Evolutionary conservation across 768 basidiomycete species (phyloP).

Genomic region (Pleurotus citrinopileatus): DNA sequence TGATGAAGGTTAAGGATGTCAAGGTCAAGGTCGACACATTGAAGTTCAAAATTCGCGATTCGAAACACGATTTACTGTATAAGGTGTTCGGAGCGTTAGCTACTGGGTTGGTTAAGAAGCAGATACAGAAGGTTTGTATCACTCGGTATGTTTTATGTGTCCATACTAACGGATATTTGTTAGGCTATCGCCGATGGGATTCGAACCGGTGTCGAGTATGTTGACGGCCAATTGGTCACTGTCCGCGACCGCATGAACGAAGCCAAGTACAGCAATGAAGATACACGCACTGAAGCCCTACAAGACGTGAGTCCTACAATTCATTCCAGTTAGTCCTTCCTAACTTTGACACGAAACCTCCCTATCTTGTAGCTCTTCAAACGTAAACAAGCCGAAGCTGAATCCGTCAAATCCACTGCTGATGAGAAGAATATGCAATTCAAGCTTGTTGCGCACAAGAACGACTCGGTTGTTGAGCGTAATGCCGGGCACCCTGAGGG

Average conservation of each 20-base stretch:
- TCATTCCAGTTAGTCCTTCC: neutral
- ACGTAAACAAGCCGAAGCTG: conserved; percentile 43
- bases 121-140: conserved; percentile 37
- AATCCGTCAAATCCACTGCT: conserved; percentile 16
- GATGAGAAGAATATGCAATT: conserved; percentile 51
- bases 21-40: conserved; percentile 81
- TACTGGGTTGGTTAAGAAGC: conserved; percentile 77
- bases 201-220: conserved; percentile 75
- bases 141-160: neutral
- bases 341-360: neutral
- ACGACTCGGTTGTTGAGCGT: conserved; percentile 58
- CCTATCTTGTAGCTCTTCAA: conserved; percentile 44
- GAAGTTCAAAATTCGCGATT: conserved; percentile 87
- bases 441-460: conserved; percentile 72
- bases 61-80: conserved; percentile 87
- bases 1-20: conserved; percentile 70
- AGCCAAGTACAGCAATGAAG: conserved; percentile 37
- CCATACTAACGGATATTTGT: neutral
- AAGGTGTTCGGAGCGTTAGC: conserved; percentile 78
- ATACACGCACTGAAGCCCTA: conserved; percentile 45
- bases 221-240: conserved; percentile 83
- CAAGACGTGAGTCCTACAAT: conserved; percentile 43
- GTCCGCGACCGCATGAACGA: conserved; percentile 75
- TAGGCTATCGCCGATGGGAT: conserved; percentile 57
- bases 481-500: conserved; percentile 62